phyloP scores from a whole-genome alignment of 1,139 yeast species.

The Taiozyma onychis region DNA sequence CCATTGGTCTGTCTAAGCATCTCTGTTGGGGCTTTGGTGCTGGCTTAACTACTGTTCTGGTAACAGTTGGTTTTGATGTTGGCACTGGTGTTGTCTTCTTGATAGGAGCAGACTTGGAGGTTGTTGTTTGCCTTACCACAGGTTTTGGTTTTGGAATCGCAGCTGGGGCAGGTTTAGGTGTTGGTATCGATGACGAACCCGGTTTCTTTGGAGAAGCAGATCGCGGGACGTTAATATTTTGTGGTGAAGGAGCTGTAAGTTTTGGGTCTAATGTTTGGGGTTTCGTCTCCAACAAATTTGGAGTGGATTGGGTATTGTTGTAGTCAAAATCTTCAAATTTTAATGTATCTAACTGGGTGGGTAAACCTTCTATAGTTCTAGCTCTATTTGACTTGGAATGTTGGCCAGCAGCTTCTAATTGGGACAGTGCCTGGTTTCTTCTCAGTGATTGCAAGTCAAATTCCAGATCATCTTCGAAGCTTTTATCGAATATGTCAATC shows the following conservation, averaged over 20 bases:
- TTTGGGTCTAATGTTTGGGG: not conserved
- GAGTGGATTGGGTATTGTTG: not conserved
- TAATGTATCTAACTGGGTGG: not conserved
- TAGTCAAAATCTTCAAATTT: not conserved
- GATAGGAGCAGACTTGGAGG: conserved; percentile 1
- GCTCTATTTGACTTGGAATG: conserved; percentile 16
- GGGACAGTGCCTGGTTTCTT: conserved; percentile 30
- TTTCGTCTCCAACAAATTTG: not conserved
- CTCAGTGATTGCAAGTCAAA: conserved; percentile 22
- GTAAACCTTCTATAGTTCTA: not conserved
- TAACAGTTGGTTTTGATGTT: conserved; percentile 6
- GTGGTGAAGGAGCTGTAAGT: not conserved
- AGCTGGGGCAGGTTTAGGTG: conserved; percentile 12
- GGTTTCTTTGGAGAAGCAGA: conserved; percentile 3
- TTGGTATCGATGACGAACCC: not conserved
- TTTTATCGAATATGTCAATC: conserved; percentile 19
- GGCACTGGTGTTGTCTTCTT: conserved; percentile 10
- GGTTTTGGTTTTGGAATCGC: not conserved
- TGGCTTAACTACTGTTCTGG: conserved; percentile 10
- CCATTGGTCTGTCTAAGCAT: not conserved
- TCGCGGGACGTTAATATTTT: not conserved
- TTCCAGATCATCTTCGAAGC: conserved; percentile 20
- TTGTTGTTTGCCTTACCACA: conserved; percentile 1
- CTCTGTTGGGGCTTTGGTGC: conserved; percentile 2
- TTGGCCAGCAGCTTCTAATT: conserved; percentile 27